phyloP scores from a whole-genome alignment of 2,329 filamentous ascomycete species.

The Sclerotinia glacialis region DNA sequence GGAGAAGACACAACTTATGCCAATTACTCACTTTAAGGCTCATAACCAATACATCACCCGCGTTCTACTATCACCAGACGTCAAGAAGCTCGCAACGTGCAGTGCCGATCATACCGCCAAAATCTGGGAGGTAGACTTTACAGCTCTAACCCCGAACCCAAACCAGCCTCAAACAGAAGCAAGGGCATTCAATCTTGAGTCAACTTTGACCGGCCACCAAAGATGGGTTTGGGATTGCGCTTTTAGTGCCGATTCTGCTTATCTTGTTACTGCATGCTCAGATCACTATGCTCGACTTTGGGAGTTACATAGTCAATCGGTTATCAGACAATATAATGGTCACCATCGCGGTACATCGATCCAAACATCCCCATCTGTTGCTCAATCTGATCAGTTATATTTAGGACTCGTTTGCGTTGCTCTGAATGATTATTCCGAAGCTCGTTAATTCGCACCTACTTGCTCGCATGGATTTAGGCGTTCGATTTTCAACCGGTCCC shows the following conservation, averaged over 20 bases:
- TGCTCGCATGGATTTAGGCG: slow-evolving; percentile 12
- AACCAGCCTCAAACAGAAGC: slow-evolving; percentile 41
- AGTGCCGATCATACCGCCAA: slow-evolving; percentile 80
- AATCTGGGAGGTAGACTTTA: slow-evolving; percentile 91
- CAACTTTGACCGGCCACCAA: slow-evolving; percentile 68
- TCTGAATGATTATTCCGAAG: slow-evolving; percentile 58
- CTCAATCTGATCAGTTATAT: neutral
- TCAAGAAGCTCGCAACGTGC: slow-evolving; percentile 72
- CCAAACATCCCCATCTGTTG: neutral
- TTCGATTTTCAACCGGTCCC: slow-evolving; percentile 4
- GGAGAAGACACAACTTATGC: slow-evolving; percentile 67
- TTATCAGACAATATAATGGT: slow-evolving; percentile 73
- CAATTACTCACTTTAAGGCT: slow-evolving; percentile 68
- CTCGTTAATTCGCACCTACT: slow-evolving; percentile 26
- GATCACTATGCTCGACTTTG: slow-evolving; percentile 73
- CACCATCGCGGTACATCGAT: slow-evolving; percentile 62
- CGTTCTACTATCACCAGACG: slow-evolving; percentile 70
- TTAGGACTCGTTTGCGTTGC: slow-evolving; percentile 59
- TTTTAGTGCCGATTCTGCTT: slow-evolving; percentile 70
- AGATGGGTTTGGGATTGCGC: slow-evolving; percentile 79
- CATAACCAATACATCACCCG: slow-evolving; percentile 73
- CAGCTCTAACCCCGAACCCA: slow-evolving; percentile 43
- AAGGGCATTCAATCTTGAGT: slow-evolving; percentile 62
- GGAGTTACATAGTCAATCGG: slow-evolving; percentile 66
- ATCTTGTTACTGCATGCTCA: slow-evolving; percentile 70